These are phyloP conservation scores for Phytophthora vignae DNA, from an alignment of 352 stramenopile genomes.

Conservation along the genomic window DNA sequence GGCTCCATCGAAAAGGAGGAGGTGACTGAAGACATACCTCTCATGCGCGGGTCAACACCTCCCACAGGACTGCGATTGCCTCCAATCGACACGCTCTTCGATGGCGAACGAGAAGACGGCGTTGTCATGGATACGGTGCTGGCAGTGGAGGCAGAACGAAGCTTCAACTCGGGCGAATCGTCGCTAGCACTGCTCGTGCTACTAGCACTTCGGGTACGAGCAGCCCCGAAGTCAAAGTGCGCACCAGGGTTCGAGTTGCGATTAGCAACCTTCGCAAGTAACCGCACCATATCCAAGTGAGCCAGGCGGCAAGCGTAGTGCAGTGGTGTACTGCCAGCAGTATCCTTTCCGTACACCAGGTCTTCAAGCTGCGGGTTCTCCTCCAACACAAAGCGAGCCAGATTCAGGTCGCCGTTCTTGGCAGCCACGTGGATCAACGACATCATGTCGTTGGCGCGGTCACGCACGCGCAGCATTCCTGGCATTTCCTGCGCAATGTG, in stretches of 20 bases:
- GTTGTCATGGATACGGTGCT: constrained; percentile 51
- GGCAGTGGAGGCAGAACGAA: constrained; percentile 66
- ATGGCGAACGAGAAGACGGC: constrained; percentile 56
- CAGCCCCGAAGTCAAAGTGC: constrained; percentile 56
- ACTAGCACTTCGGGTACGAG: constrained; percentile 68
- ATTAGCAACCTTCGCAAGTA: constrained; percentile 87
- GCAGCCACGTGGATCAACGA: constrained; percentile 90
- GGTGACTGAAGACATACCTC: constrained; percentile 47
- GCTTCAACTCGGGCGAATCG: constrained; percentile 49
- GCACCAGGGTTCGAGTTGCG: constrained; percentile 70
- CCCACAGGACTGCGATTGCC: constrained; percentile 36
- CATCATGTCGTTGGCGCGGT: constrained; percentile 83
- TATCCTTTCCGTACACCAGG: constrained; percentile 84
- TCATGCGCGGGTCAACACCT: constrained; percentile 39
- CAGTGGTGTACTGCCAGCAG: constrained; percentile 80
- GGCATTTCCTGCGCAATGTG: constrained; percentile 84
- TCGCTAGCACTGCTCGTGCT: constrained; percentile 68
- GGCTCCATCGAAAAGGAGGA: constrained; percentile 72
- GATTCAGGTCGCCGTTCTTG: constrained; percentile 87
- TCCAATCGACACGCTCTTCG: constrained; percentile 51
- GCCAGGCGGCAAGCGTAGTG: constrained; percentile 83
- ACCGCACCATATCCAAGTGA: constrained; percentile 87
- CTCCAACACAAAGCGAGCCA: constrained; percentile 85
- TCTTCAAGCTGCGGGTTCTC: constrained; percentile 87
- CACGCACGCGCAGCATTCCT: constrained; percentile 81